Evolutionary conservation across 331 rosid genomes (phyloP), one percentile per base, ranked within the genome.

Genomic region (Malus hybrid): DNA sequence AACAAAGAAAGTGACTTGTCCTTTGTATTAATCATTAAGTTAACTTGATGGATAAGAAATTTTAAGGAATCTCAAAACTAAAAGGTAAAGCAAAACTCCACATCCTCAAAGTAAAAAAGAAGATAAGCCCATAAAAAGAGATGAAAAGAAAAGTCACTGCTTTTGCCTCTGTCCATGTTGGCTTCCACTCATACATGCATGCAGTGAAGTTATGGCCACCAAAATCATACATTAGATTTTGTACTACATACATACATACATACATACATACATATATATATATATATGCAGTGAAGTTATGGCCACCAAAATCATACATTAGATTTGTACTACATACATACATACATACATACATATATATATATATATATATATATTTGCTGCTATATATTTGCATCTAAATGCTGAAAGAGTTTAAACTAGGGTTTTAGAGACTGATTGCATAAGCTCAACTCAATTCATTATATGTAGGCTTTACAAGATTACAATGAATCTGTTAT

Each of bases 101-200:
- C 14, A 64, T 36, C 42, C 39, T 29, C 14, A n/a, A 74, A 46
- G 48, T 10, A 10, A 24, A 71, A 71, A 72, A 72, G 39, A 69
- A 77, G 33, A 71, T 12, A 2, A 52, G 6, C 19, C 48, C 10
- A 52, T 1, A 42, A 42, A 16, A 36, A 44, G 30, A 6, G 62
- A 56, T 5, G 2, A 70, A 64, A 44, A 20, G 12, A 11, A 68
- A 75, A 19, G 67, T 10, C 7, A 62, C 24, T 22, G 2, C 67
- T 79, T 81, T 83, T 50, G 66, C 18, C 81, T 1, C 84, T 85
- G 86, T 86, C 85, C 94, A 80, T 89, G 87, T 86, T 82, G 80
- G 50, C 71, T 81, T 70, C 87, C 89, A 87, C 89, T 78, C 83
- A 72, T 30, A 18, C 22, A 52, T 16, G 57, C 2, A 52, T 52